Base-by-base conservation (phyloP, 306 rosid genomes). In the Corylus avellana region DNA sequence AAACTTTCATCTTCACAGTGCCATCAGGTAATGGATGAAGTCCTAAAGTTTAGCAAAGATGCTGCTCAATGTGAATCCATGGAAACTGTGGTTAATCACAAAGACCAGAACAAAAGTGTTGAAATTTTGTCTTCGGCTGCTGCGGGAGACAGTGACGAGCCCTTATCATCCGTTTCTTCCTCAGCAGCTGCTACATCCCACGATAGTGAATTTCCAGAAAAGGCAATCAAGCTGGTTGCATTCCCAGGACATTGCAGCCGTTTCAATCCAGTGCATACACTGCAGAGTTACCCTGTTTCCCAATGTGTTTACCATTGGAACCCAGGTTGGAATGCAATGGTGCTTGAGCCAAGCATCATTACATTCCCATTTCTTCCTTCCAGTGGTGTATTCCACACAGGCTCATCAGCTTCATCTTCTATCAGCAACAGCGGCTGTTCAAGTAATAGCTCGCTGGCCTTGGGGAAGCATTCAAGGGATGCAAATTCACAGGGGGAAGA, bases 401-500 rank as follows among this genome's bases (percentile, higher is more conserved):
- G 79, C 58, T 57, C 82, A 82, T 74, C 86, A 59, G 82, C 86
- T 78, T 74, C 85, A 75, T 82, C 87, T 67, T 86, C 85, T 46
- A 77, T 70, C 63, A 59, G 72, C 73, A 77, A 73, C 63, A 73
- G 78, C 55, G 75, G 75, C 32, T 79, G 77, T 77, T 82, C 86
- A 14, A 80, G 86, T 66, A 82, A 77, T 74, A 82, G 78, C 83
- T 86, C 82, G 2, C 86, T 84, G 67, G 82, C 84, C 57, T 84
- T 87, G 66, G 91, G 93, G 55, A 87, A 88, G 79, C 90, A 90
- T 90, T 86, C 82, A 56, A 88, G 93, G 85, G 91, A 87, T 71
- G 79, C 81, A 78, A 86, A 79, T 78, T 72, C 66, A 22, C 74
- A 10, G 48, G 27, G 56, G 25, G 91, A 85, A 57, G 90, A 71